Evolutionary conservation across 371 early-diverging fungal genomes (phyloP).

Genomic region (Batrachochytrium dendrobatidis): DNA sequence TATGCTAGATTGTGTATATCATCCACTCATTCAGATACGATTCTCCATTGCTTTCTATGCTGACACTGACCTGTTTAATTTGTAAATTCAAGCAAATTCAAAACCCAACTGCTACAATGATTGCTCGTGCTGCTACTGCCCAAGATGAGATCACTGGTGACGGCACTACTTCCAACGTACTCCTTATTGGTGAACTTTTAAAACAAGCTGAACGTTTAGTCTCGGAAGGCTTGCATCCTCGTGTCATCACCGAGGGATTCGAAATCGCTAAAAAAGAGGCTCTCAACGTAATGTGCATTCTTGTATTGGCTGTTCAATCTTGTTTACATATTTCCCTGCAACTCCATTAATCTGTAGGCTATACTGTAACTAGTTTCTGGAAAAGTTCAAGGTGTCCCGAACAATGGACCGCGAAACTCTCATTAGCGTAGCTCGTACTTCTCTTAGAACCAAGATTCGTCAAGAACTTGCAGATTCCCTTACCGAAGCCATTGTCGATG

Average conservation of each 20-base stretch:
- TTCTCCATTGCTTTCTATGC: neutral
- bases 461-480: slow-evolving; percentile 82
- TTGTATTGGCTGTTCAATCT: neutral
- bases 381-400: slow-evolving; percentile 66
- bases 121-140: slow-evolving; percentile 97
- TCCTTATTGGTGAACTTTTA: slow-evolving; percentile 94
- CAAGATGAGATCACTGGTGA: slow-evolving; percentile 99
- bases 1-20: slow-evolving; percentile 28
- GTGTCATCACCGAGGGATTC: slow-evolving; percentile 94
- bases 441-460: slow-evolving; percentile 94
- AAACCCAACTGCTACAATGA: slow-evolving; percentile 99
- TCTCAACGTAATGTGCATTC: slow-evolving; percentile 50
- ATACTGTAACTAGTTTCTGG: slow-evolving; percentile 77
- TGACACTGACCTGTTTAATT: slow-evolving; percentile 1
- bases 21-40: neutral
- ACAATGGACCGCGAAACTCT: slow-evolving; percentile 86
- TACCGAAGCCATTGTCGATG: slow-evolving; percentile 94
- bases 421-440: slow-evolving; percentile 87
- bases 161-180: slow-evolving; percentile 96
- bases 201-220: slow-evolving; percentile 94
- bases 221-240: slow-evolving; percentile 95
- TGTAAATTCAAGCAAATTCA: slow-evolving; percentile 85
- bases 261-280: slow-evolving; percentile 94
- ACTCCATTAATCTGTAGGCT: neutral
- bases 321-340: neutral